phyloP scores from a whole-genome alignment of 345 rosid species.

The Isatis tinctoria region DNA sequence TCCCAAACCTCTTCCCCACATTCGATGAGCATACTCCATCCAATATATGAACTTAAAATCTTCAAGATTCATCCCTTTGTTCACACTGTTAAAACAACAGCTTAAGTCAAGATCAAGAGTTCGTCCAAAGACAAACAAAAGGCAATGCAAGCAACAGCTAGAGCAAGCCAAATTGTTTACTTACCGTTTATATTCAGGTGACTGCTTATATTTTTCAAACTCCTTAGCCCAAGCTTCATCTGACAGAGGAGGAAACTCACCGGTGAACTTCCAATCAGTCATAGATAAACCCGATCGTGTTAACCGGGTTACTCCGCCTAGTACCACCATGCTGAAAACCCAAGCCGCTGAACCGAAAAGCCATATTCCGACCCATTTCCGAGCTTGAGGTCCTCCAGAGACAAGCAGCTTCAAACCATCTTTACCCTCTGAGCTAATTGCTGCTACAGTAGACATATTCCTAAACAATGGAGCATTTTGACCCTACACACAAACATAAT shows the following conservation, averaged over 20 bases:
- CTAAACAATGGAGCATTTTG: slow-evolving; percentile 36
- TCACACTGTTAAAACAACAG: slow-evolving; percentile 46
- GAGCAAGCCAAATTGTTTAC: background rate
- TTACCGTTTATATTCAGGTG: slow-evolving; percentile 84
- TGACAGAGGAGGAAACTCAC: slow-evolving; percentile 77
- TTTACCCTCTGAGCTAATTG: slow-evolving; percentile 43
- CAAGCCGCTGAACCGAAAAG: slow-evolving; percentile 93
- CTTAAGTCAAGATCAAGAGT: background rate
- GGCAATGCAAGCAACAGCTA: slow-evolving; percentile 3
- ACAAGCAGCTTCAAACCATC: slow-evolving; percentile 76
- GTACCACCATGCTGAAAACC: slow-evolving; percentile 90
- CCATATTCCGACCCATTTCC: slow-evolving; percentile 88
- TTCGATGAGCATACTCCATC: slow-evolving; percentile 97
- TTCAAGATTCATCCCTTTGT: slow-evolving; percentile 87
- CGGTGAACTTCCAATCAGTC: slow-evolving; percentile 95
- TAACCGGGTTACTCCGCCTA: slow-evolving; percentile 82
- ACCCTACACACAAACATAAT: slow-evolving; percentile 38
- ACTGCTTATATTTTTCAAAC: slow-evolving; percentile 81
- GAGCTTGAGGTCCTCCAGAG: slow-evolving; percentile 75
- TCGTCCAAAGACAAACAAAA: background rate
- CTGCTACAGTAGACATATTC: slow-evolving; percentile 52
- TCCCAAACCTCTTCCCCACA: slow-evolving; percentile 99
- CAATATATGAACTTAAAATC: slow-evolving; percentile 95
- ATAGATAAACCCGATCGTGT: slow-evolving; percentile 93
- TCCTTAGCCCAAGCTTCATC: slow-evolving; percentile 76